Base-by-base conservation (phyloP, 2,329 filamentous ascomycete genomes). In the Corniculantispora saksenae region DNA sequence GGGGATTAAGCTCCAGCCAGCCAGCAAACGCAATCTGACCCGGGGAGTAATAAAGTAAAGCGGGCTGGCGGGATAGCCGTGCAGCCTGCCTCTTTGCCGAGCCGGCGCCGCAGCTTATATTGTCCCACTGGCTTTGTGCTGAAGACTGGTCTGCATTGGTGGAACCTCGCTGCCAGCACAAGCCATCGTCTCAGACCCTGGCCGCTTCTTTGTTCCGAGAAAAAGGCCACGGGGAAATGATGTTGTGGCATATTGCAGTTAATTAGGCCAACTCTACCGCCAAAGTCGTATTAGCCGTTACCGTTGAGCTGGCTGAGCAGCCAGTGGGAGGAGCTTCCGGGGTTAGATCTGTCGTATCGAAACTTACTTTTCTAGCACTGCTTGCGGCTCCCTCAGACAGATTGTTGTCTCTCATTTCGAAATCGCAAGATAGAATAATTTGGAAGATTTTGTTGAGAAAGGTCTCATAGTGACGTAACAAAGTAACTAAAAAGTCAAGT, bases 11-110 rank as follows among this genome's bases (percentile, higher is more conserved):
- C n/a, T 63, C 60, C 51, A 55, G 51, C 60, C 35, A 29, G 32
- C 48, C 47, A 60, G 45, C 47, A 54, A 62, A 62, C 50, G 60
- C 60, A 62, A 62, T 62, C 60, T 62, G 60, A 47, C 60, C 27
- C 9, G 60, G 50, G 50, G 13, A 55, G 40, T 38, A 55, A 48
- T 25, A 27, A 43, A 54, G 27, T 38, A 51, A 45, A 54, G 60
- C 40, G 50, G 58, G 15, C 48, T 53, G 40, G 40, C 60, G 51
- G 60, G 40, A 62, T 62, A 62, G 51, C 60, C 60, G 40, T 55
- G 40, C 48, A 56, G 25, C 13, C 38, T 63, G 51, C 27, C 25
- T 27, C 6, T 63, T 63, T 57, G 61, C 61, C 61, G 61, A 63
- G 53, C 61, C 61, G 61, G 61, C 61, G 53, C 61, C 61, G 61